phyloP scores from a whole-genome alignment of 129 eudicot species.

The Erigeron canadensis region DNA sequence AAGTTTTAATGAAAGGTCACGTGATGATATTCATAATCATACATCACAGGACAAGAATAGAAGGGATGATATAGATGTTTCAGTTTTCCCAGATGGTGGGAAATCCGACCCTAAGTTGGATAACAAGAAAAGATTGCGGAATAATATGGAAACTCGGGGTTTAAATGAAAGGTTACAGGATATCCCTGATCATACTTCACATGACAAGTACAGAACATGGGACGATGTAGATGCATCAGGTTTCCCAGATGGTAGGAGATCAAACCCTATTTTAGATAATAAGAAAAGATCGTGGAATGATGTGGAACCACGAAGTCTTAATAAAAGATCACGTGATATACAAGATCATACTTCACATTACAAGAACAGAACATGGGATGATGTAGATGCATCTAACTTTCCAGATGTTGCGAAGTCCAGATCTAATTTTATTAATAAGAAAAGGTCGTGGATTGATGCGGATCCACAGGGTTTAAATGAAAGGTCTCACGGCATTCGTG shows the following conservation, averaged over 20 bases:
- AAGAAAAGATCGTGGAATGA: slow-evolving; percentile 8
- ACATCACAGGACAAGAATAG: slow-evolving; percentile 8
- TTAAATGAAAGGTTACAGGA: slow-evolving; percentile 10
- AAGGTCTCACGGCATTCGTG: background rate
- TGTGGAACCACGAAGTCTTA: background rate
- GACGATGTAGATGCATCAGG: slow-evolving; percentile 14
- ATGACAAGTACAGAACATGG: slow-evolving; percentile 3
- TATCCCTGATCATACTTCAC: background rate
- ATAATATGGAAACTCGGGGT: slow-evolving; percentile 22
- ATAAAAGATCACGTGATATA: background rate
- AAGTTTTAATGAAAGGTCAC: slow-evolving; percentile 15
- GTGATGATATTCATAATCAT: slow-evolving; percentile 2
- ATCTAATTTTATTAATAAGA: background rate
- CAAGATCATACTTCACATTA: background rate
- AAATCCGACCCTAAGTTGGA: background rate
- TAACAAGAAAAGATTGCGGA: background rate
- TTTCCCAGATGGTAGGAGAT: slow-evolving; percentile 9
- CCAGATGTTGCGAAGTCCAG: background rate
- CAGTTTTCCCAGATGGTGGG: slow-evolving; percentile 4
- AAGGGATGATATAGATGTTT: slow-evolving; percentile 13
- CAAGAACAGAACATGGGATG: background rate
- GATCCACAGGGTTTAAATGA: background rate
- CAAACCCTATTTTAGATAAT: background rate
- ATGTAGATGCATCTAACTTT: slow-evolving; percentile 2
- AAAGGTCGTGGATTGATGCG: slow-evolving; percentile 12